Conservation (phyloP, 2,329 filamentous ascomycete species). For the Nemania sp. region DNA sequence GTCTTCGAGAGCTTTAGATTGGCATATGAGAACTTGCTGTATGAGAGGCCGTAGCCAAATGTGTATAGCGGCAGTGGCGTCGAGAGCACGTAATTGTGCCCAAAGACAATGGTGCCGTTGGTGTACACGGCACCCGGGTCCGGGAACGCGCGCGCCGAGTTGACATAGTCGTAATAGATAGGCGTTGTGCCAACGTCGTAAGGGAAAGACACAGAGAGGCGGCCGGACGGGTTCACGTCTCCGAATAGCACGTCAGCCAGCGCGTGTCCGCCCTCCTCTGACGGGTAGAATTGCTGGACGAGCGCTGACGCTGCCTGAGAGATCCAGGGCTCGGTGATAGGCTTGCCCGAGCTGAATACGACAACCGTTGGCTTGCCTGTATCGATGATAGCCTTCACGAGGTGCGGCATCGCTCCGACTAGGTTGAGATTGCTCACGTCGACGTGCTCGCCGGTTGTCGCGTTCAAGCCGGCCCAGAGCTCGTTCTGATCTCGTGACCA, state of each 20-base stretch:
- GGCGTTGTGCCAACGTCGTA: constrained; percentile 69
- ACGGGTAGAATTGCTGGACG: constrained; percentile 76
- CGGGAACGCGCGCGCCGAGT: constrained; percentile 61
- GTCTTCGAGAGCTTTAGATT: constrained; percentile 55
- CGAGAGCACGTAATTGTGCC: constrained; percentile 67
- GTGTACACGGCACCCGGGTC: constrained; percentile 57
- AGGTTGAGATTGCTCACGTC: constrained; percentile 67
- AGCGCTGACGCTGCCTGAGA: constrained; percentile 66
- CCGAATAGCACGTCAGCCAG: constrained; percentile 70
- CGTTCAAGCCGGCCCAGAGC: constrained; percentile 72
- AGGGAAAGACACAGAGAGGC: constrained; percentile 69
- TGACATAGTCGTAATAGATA: constrained; percentile 73
- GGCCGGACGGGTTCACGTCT: constrained; percentile 67
- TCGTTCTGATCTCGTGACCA: constrained; percentile 75
- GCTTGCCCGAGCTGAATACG: constrained; percentile 71
- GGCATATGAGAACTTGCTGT: constrained; percentile 66
- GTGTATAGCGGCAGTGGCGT: constrained; percentile 63
- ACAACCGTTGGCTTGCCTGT: constrained; percentile 71
- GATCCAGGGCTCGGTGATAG: constrained; percentile 75
- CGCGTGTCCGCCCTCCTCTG: constrained; percentile 69
- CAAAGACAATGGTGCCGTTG: constrained; percentile 67
- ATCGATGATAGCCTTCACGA: constrained; percentile 69
- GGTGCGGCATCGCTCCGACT: constrained; percentile 69
- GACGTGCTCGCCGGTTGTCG: constrained; percentile 76
- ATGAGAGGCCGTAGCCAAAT: constrained; percentile 70